Percentiles rank a stretch among this genome's conserved stretches.
Conservation (phyloP, 2,329 filamentous ascomycete genomes). For the Madurella mycetomatis region DNA sequence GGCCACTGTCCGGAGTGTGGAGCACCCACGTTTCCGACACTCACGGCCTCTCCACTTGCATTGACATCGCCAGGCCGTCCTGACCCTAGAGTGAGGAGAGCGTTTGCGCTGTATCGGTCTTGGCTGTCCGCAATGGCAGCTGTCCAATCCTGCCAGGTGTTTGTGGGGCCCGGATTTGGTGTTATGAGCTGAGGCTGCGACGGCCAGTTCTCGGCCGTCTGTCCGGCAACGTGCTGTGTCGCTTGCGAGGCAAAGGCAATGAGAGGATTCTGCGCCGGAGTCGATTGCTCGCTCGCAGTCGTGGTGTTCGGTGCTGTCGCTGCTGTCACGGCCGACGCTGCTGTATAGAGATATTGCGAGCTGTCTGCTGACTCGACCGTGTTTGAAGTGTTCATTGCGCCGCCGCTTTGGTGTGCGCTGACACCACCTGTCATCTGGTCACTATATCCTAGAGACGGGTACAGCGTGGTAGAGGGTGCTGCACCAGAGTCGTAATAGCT, state of each 20-base stretch:
- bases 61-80: slow-evolving; percentile 23
- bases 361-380: slow-evolving; percentile 15
- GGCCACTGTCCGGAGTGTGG: slow-evolving; percentile 26
- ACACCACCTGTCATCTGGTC: slow-evolving; percentile 14
- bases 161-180: slow-evolving; percentile 30
- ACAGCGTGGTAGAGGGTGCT: slow-evolving; percentile 13
- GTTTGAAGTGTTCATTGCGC: not conserved
- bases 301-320: slow-evolving; percentile 11
- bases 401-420: slow-evolving; percentile 18
- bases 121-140: slow-evolving; percentile 47
- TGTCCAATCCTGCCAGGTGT: slow-evolving; percentile 53
- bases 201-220: slow-evolving; percentile 21
- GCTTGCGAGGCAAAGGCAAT: slow-evolving; percentile 39
- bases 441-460: slow-evolving; percentile 22
- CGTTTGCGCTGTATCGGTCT: slow-evolving; percentile 46
- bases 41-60: slow-evolving; percentile 10
- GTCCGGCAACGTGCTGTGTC: slow-evolving; percentile 29
- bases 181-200: slow-evolving; percentile 31
- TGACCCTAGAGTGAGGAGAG: slow-evolving; percentile 44
- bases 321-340: slow-evolving; percentile 17
- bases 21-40: slow-evolving; percentile 2
- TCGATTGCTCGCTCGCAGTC: slow-evolving; percentile 22
- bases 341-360: slow-evolving; percentile 22
- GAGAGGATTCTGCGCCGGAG: slow-evolving; percentile 33
- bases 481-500: slow-evolving; percentile 22